Percentiles rank a stretch among this genome's conserved stretches.
Evolutionary conservation across 1,139 yeast species (phyloP).

Genomic region (Debaryomyces sp.): DNA sequence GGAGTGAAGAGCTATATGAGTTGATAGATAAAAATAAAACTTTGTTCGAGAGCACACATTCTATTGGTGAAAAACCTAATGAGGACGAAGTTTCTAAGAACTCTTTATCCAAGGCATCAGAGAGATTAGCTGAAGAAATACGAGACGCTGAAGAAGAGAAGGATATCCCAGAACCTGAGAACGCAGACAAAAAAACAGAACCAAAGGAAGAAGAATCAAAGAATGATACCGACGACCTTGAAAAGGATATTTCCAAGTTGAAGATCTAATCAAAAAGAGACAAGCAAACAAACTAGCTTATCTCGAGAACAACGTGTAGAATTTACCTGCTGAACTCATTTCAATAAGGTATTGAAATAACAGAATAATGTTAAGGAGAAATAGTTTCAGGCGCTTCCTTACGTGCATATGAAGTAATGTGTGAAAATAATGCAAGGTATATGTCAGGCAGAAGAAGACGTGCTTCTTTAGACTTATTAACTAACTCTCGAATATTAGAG

Average conservation of each 20-base stretch:
- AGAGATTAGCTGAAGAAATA: slow-evolving; percentile 8
- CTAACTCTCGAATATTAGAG: background rate
- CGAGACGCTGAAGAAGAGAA: slow-evolving; percentile 9
- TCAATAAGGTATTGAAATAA: background rate
- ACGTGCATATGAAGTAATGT: too few species aligned
- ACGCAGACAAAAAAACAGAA: background rate
- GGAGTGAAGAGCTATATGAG: slow-evolving; percentile 56
- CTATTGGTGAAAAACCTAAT: slow-evolving; percentile 3
- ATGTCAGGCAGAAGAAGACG: background rate
- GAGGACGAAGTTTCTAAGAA: background rate
- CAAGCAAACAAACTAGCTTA: background rate
- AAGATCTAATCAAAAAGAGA: slow-evolving; percentile 11
- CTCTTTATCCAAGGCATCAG: slow-evolving; percentile 4
- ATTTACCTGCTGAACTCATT: background rate
- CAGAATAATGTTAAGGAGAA: too few species aligned
- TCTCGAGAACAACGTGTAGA: too few species aligned
- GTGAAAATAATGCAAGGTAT: background rate
- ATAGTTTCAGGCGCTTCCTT: too few species aligned
- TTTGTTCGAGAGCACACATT: background rate
- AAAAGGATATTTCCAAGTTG: slow-evolving; percentile 11
- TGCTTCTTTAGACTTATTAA: background rate
- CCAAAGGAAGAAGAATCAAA: background rate
- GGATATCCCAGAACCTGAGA: background rate
- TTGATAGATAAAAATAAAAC: slow-evolving; percentile 25
- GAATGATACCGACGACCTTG: slow-evolving; percentile 7